Conservation (phyloP, 768 basidiomycete species). For the Roridomyces roridus region DNA sequence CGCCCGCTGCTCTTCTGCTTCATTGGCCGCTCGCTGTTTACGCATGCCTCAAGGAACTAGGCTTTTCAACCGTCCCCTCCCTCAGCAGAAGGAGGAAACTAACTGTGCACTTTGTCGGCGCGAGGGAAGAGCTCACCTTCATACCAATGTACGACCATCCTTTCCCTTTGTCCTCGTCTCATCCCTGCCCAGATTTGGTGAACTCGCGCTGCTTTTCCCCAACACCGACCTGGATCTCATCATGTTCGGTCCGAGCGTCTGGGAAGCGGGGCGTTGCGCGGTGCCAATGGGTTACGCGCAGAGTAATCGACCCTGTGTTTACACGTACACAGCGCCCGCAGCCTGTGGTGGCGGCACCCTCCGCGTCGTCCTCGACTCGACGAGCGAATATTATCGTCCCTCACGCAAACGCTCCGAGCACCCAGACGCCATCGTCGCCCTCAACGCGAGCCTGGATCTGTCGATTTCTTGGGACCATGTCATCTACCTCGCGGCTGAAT, state of each 20-base stretch:
- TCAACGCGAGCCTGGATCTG: slow-evolving; percentile 45
- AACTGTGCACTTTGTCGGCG: slow-evolving; percentile 10
- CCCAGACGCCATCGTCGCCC: slow-evolving; percentile 51
- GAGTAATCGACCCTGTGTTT: too few species aligned
- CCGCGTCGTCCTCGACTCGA: slow-evolving; percentile 37
- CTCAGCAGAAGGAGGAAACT: background rate
- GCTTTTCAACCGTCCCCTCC: slow-evolving; percentile 31
- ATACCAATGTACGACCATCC: slow-evolving; percentile 44
- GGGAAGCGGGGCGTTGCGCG: too few species aligned
- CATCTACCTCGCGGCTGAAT: slow-evolving; percentile 32
- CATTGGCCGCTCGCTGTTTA: slow-evolving; percentile 51
- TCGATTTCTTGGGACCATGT: slow-evolving; percentile 45
- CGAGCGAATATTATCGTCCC: slow-evolving; percentile 14
- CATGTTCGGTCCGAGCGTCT: too few species aligned
- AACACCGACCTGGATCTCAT: too few species aligned
- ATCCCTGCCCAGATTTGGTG: slow-evolving; percentile 43
- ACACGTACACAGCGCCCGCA: slow-evolving; percentile 46
- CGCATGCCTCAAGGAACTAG: slow-evolving; percentile 41
- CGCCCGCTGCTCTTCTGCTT: slow-evolving; percentile 51
- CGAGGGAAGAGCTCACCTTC: slow-evolving; percentile 41
- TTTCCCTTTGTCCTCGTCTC: background rate
- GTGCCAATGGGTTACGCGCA: too few species aligned
- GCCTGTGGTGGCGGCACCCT: slow-evolving; percentile 45
- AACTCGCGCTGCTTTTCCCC: slow-evolving; percentile 51
- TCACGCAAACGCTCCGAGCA: slow-evolving; percentile 11